These are phyloP conservation scores for Candida vaughaniae DNA, from an alignment of 805 yeast genomes.

Conservation along the genomic window DNA sequence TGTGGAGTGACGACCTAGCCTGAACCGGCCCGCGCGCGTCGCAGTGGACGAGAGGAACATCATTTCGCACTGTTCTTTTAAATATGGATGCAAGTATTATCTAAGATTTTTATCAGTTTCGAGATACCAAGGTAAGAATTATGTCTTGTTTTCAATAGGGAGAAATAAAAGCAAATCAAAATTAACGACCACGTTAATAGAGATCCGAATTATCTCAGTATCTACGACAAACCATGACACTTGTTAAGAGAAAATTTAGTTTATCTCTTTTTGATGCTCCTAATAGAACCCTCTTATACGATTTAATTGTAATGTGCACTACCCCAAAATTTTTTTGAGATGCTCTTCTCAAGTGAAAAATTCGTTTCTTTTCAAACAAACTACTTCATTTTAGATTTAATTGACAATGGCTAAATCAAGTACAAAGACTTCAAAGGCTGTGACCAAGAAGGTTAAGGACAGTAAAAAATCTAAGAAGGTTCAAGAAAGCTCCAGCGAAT, in stretches of 20 bases:
- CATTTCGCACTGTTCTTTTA: no score
- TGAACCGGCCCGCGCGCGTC: conserved; percentile 2
- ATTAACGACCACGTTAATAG: no score
- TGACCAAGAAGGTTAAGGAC: conserved; percentile 25
- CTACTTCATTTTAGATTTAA: neutral
- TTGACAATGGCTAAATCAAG: conserved; percentile 41
- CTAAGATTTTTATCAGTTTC: neutral
- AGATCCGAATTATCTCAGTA: no score
- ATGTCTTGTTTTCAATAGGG: no score
- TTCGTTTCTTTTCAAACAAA: neutral
- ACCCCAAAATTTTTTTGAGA: conserved; percentile 9
- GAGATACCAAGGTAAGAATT: no score
- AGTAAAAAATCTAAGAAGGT: conserved; percentile 21
- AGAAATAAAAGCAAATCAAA: no score
- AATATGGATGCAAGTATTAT: neutral
- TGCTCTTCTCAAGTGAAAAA: conserved; percentile 10
- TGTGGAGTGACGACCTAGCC: conserved; percentile 3
- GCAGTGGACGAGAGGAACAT: conserved; percentile 3
- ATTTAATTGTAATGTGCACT: no score
- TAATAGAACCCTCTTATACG: no score
- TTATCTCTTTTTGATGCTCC: no score
- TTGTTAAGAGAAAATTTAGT: no score
- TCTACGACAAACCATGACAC: no score
- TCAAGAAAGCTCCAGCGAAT: conserved; percentile 16
- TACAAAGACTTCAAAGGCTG: conserved; percentile 19